These are phyloP conservation scores for Rhodamnia rubescens DNA, from an alignment of 345 rosid genomes.

Conservation along the genomic window DNA sequence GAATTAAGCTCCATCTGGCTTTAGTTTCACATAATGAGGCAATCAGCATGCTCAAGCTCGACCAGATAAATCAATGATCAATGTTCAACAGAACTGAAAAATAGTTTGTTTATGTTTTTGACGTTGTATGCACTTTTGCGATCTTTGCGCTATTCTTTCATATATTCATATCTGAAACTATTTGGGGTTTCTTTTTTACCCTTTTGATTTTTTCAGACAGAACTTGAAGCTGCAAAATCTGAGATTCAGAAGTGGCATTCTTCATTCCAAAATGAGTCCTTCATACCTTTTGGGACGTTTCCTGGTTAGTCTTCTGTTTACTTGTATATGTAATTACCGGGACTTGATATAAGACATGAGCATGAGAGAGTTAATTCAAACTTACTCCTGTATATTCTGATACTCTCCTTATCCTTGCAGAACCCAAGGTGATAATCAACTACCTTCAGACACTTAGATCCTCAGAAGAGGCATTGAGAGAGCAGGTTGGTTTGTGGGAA, in stretches of 20 bases:
- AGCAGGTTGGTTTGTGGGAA: constrained; percentile 43
- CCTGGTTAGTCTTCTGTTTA: constrained; percentile 55
- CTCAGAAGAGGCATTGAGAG: constrained; percentile 75
- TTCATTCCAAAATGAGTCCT: constrained; percentile 64
- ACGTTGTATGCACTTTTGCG: background rate
- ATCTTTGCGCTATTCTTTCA: background rate
- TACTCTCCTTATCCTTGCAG: constrained; percentile 22
- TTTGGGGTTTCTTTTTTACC: background rate
- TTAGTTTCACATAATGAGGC: background rate
- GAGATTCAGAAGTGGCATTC: constrained; percentile 83
- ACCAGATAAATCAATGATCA: background rate
- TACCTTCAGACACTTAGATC: constrained; percentile 75
- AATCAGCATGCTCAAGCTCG: background rate
- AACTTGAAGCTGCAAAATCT: constrained; percentile 68
- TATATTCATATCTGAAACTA: background rate
- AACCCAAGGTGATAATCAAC: constrained; percentile 56
- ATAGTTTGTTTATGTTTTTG: background rate
- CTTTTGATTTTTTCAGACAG: constrained; percentile 21
- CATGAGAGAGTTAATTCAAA: background rate
- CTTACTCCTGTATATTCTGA: background rate
- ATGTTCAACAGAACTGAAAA: background rate
- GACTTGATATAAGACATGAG: background rate
- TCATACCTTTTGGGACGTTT: constrained; percentile 48
- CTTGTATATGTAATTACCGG: background rate
- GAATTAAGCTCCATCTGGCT: background rate